Conservation (phyloP, 2,329 filamentous ascomycete species). For the Dothidotthia symphoricarpi region DNA sequence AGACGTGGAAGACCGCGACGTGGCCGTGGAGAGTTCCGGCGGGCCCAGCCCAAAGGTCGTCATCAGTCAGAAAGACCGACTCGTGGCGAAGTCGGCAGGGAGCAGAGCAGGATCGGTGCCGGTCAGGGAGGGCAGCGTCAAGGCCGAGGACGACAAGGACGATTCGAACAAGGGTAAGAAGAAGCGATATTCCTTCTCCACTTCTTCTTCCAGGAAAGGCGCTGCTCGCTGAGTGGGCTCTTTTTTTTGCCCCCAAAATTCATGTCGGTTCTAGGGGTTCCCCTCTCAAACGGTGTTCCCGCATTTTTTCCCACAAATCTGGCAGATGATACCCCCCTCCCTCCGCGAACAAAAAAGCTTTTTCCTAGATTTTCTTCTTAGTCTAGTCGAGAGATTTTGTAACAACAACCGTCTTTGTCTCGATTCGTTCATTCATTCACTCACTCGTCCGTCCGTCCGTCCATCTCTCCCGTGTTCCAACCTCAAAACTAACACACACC, state of each 20-base stretch:
- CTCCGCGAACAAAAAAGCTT: constrained; percentile 14
- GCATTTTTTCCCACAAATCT: constrained; percentile 13
- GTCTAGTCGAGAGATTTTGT: constrained; percentile 19
- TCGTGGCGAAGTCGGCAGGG: constrained; percentile 43
- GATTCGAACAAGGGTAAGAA: constrained; percentile 47
- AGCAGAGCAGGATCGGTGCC: constrained; percentile 47
- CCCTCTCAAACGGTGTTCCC: constrained; percentile 1
- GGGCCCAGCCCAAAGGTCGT: constrained; percentile 38
- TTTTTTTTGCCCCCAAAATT: too few relatives aligned
- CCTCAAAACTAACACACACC: constrained; percentile 2
- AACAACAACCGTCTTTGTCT: constrained; percentile 11
- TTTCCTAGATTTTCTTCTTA: constrained; percentile 21
- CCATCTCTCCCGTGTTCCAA: neutral
- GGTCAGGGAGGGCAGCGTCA: constrained; percentile 51
- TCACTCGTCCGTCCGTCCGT: constrained; percentile 2
- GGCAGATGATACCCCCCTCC: constrained; percentile 21
- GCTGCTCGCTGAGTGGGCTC: constrained; percentile 15
- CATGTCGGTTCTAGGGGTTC: constrained; percentile 8
- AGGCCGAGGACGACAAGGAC: constrained; percentile 50
- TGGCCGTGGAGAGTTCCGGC: constrained; percentile 40
- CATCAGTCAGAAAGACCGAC: constrained; percentile 33
- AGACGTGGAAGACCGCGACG: constrained; percentile 41
- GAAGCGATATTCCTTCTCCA: constrained; percentile 28
- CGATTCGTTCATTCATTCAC: neutral
- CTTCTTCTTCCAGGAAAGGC: constrained; percentile 15